A percentile compares a stretch with the other conserved stretches of the same genome.
Conservation (phyloP, 2,329 filamentous ascomycete genomes). For the Chaetomiaceae sp. region DNA sequence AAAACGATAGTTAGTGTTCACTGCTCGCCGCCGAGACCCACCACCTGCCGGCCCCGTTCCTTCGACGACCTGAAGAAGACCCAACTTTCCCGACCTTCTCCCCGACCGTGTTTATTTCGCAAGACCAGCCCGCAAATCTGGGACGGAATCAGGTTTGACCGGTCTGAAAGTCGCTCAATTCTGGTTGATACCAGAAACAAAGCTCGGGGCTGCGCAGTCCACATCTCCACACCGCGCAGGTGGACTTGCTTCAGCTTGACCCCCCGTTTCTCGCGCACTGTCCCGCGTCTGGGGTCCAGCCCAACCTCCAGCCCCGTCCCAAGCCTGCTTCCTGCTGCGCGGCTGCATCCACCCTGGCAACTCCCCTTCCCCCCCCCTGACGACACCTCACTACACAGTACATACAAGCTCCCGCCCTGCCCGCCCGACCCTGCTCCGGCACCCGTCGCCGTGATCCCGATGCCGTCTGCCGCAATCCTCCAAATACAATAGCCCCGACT, state of each 20-base stretch:
- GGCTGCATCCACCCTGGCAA: background rate
- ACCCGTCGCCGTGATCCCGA: constrained; percentile 1
- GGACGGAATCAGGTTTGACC: background rate
- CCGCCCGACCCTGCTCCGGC: background rate
- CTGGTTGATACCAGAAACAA: too few species aligned
- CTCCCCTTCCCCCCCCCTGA: too few species aligned
- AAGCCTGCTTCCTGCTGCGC: background rate
- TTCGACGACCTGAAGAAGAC: too few species aligned
- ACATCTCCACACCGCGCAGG: too few species aligned
- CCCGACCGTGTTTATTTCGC: too few species aligned
- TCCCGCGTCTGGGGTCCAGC: background rate
- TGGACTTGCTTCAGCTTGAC: too few species aligned
- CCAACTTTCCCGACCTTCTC: constrained; percentile 4
- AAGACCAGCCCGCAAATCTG: background rate
- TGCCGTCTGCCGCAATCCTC: constrained; percentile 2
- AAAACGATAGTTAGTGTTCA: background rate
- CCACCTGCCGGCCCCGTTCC: background rate
- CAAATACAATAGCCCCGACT: constrained; percentile 5
- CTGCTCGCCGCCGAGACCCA: background rate
- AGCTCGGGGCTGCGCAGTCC: too few species aligned
- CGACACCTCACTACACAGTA: background rate
- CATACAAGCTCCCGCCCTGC: background rate
- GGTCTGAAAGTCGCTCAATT: constrained; percentile 5
- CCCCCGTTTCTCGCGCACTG: background rate
- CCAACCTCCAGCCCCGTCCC: background rate